Conservation (phyloP, 352 stramenopile species). For the Globisporangium lucens region DNA sequence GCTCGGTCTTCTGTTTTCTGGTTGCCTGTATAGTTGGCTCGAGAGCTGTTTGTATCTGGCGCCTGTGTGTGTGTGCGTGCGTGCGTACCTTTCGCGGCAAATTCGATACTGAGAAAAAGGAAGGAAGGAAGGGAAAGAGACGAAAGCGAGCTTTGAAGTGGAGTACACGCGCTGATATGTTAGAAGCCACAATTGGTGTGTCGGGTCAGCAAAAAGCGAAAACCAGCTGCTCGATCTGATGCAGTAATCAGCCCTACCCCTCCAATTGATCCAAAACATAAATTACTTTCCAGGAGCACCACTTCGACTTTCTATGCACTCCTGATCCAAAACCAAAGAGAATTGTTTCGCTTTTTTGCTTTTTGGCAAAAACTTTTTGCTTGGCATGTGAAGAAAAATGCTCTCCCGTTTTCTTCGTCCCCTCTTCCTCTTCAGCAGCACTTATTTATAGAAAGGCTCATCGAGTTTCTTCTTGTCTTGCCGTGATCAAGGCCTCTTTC, state of each 20-base stretch:
- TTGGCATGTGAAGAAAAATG: background rate
- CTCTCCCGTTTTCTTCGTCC: background rate
- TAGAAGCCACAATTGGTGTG: background rate
- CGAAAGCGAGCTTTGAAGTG: background rate
- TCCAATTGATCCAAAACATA: background rate
- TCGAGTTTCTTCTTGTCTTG: no score
- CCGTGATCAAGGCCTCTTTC: no score
- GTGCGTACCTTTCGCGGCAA: background rate
- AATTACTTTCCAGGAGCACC: background rate
- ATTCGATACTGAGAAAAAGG: slow-evolving; percentile 12
- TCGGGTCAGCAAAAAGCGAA: background rate
- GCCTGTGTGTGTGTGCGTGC: background rate
- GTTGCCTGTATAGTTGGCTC: background rate
- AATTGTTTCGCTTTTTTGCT: background rate
- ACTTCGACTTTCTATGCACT: background rate
- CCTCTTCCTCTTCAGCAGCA: background rate
- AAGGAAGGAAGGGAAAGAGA: background rate
- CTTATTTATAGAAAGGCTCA: background rate
- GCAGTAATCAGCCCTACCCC: slow-evolving; percentile 1
- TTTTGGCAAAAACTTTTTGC: background rate
- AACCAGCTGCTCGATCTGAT: background rate
- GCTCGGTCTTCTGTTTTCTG: background rate
- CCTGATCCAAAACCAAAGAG: no score
- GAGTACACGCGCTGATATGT: background rate
- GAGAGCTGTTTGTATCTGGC: background rate